These are phyloP conservation scores for Microcos paniculata DNA, from an alignment of 345 rosid genomes.

Conservation along the genomic window DNA sequence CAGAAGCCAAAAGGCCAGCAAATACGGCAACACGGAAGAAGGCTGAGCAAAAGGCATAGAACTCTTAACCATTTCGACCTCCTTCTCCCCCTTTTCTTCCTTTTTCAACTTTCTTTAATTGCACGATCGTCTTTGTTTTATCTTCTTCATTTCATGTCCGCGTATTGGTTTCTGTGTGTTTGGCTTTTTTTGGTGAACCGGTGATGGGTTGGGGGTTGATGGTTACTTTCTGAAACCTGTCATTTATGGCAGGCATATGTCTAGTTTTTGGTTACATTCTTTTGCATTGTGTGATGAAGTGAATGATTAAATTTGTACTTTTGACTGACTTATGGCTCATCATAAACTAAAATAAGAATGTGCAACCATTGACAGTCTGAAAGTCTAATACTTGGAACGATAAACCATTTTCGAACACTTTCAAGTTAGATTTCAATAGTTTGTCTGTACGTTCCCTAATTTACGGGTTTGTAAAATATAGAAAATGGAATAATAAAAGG, in stretches of 20 bases:
- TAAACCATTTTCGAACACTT: background rate
- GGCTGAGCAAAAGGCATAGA: constrained; percentile 54
- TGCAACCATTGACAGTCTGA: background rate
- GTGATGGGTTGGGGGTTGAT: background rate
- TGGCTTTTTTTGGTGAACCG: too few relatives aligned
- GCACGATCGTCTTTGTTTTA: background rate
- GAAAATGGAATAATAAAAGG: background rate
- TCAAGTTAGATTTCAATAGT: too few relatives aligned
- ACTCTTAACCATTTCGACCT: background rate
- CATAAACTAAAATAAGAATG: background rate
- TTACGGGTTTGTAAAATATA: background rate
- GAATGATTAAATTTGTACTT: background rate
- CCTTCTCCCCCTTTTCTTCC: background rate
- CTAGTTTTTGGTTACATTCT: background rate
- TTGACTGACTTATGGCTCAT: background rate
- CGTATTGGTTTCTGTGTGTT: background rate
- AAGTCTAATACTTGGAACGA: background rate
- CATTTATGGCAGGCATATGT: background rate
- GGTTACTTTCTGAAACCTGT: background rate
- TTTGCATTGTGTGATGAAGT: background rate
- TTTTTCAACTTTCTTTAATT: background rate
- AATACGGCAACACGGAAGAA: constrained; percentile 50
- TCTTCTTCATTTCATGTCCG: background rate
- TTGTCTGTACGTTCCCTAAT: too few relatives aligned
- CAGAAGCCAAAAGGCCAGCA: constrained; percentile 54